A percentile compares a stretch with the other conserved stretches of the same genome.
Evolutionary conservation across 441 rosid species (phyloP).

Genomic region (Mallotus repandus): DNA sequence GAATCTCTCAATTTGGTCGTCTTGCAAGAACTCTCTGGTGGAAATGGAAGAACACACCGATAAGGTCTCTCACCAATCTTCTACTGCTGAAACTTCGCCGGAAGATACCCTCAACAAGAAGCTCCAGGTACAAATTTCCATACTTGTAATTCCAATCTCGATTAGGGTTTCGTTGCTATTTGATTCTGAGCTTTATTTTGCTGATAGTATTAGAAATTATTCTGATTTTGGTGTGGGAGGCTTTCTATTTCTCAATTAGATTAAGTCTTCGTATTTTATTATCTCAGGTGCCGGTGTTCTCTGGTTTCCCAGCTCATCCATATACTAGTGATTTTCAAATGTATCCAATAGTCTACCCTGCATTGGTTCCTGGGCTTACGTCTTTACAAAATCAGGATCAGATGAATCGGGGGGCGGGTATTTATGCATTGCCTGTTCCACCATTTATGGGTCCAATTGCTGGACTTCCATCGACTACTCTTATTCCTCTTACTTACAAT

Average conservation of each 20-base stretch:
- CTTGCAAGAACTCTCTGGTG: too few species aligned
- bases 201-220: background rate
- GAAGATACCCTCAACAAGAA: slow-evolving; percentile 35
- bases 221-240: background rate
- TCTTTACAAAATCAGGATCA: slow-evolving; percentile 54
- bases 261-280: background rate
- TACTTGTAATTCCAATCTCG: background rate
- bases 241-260: background rate
- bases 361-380: slow-evolving; percentile 41
- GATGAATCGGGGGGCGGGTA: slow-evolving; percentile 65
- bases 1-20: too few species aligned
- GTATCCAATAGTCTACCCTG: slow-evolving; percentile 67
- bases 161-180: too few species aligned
- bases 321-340: slow-evolving; percentile 47
- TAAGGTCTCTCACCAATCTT: slow-evolving; percentile 31
- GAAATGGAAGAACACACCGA: slow-evolving; percentile 48
- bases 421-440: slow-evolving; percentile 78
- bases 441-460: slow-evolving; percentile 54
- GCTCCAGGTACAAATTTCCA: slow-evolving; percentile 38
- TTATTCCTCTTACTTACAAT: slow-evolving; percentile 83
- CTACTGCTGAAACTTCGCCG: slow-evolving; percentile 23
- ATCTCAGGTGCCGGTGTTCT: slow-evolving; percentile 46
- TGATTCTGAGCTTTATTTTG: too few species aligned
- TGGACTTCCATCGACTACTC: slow-evolving; percentile 70
- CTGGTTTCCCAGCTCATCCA: slow-evolving; percentile 41